Base-by-base conservation (phyloP, 208 protist species). In the Trypanosomatidae sp. region DNA sequence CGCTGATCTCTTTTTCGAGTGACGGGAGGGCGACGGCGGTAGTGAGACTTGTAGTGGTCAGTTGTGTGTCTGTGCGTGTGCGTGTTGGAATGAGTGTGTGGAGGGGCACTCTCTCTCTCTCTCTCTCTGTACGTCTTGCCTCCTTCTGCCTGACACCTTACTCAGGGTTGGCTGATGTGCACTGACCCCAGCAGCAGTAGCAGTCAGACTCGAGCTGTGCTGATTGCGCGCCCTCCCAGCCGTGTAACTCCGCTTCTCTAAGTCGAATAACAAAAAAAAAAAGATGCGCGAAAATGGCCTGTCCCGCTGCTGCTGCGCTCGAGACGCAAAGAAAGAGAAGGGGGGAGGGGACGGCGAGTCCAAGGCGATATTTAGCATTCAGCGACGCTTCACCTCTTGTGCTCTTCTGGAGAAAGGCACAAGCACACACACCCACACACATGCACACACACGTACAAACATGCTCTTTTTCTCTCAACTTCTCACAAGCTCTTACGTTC, bases 1-100 rank as follows among this genome's bases (percentile, higher is more conserved):
- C 5, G 92, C 90, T 13, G 92, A 97, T 74, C 17, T 97, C 13
- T 9, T 50, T 15, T 93, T 95, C 71, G 60, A 74, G 39, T 81
- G 62, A 68, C 64, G 13, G 33, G n/a, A n/a, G n/a, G 33, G 25
- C 25, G 39, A 46, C 0, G 4, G 22, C 22, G 22, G 53, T 30
- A 47, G 19, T 46, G 60, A 44, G 44, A 19, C 17, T 19, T 22
- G 39, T 44, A 10, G 19, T 65, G 60, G 8, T 12, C 15, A 59
- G 19, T 25, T 28, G 33, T 25, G 25, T 22, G 66, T 39, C 19
- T 46, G 33, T 6, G 41, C 30, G 19, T n/a, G 36, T n/a, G 30
- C 43, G 17, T 47, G 1, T 5, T 33, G 39, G 60, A 2, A 46
- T 47, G 60, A 46, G 33, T 2, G 4, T 65, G 1, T 43, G 7